Evolutionary conservation across 2,329 filamentous ascomycete genomes (phyloP).

Genomic region (Chrysosporium queenslandicum): DNA sequence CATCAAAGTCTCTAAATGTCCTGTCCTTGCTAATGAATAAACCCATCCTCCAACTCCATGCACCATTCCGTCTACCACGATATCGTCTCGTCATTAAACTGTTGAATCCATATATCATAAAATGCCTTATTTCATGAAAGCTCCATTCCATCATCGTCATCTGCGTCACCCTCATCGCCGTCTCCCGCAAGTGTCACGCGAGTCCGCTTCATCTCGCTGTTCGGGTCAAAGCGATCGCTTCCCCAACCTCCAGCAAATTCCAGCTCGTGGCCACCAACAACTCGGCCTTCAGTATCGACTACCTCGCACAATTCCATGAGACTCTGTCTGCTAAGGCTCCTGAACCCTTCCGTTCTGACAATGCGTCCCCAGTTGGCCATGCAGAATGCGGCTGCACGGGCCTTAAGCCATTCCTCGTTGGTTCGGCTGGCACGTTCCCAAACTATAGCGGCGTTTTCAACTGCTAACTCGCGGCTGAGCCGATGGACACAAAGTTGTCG

Average conservation of each 20-base stretch:
- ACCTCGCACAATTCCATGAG: conserved; percentile 89
- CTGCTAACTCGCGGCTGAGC: conserved; percentile 79
- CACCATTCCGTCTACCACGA: neutral
- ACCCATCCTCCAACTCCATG: neutral
- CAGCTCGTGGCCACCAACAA: conserved; percentile 79
- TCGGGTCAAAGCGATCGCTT: conserved; percentile 36
- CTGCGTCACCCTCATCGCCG: conserved; percentile 36
- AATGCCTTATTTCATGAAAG: conserved; percentile 24
- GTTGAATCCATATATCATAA: neutral
- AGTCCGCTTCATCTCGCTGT: conserved; percentile 26
- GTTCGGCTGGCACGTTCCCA: conserved; percentile 91
- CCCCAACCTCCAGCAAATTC: conserved; percentile 49
- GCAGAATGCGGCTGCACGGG: conserved; percentile 77
- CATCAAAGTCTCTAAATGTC: no score
- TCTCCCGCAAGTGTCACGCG: conserved; percentile 27
- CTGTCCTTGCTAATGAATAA: neutral
- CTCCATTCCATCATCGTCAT: conserved; percentile 42
- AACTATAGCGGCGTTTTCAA: conserved; percentile 87
- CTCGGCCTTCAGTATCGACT: conserved; percentile 82
- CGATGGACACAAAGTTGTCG: conserved; percentile 85
- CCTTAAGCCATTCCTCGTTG: conserved; percentile 86
- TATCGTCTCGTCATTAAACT: conserved; percentile 2
- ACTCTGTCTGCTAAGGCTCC: conserved; percentile 64
- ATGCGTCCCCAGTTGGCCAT: conserved; percentile 91
- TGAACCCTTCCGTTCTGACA: conserved; percentile 79